These are phyloP conservation scores for Curvularia lunata DNA, from an alignment of 2,329 filamentous ascomycete species.

Conservation along the genomic window DNA sequence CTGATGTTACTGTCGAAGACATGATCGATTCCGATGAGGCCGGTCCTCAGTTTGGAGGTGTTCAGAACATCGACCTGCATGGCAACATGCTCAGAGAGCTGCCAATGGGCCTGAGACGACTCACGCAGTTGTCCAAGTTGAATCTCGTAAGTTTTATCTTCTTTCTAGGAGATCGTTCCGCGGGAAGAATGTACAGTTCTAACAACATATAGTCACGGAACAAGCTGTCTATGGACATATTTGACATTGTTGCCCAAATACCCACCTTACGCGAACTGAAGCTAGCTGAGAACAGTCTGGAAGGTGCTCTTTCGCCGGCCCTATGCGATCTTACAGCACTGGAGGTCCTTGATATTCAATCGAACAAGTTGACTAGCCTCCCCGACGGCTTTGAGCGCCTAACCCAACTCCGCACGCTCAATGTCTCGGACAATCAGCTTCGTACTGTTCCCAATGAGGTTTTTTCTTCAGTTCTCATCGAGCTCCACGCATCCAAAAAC, in stretches of 20 bases:
- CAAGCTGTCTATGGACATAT: slow-evolving; percentile 71
- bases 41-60: slow-evolving; percentile 78
- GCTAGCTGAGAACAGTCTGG: slow-evolving; percentile 60
- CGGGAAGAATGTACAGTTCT: slow-evolving; percentile 10
- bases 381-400: slow-evolving; percentile 72
- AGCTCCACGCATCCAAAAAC: slow-evolving; percentile 79
- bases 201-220: slow-evolving; percentile 72
- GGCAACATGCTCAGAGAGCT: slow-evolving; percentile 77
- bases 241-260: slow-evolving; percentile 78
- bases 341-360: slow-evolving; percentile 80
- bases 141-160: slow-evolving; percentile 69
- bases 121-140: slow-evolving; percentile 76
- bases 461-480: slow-evolving; percentile 71
- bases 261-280: slow-evolving; percentile 76
- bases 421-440: slow-evolving; percentile 80
- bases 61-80: slow-evolving; percentile 84
- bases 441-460: slow-evolving; percentile 72
- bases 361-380: slow-evolving; percentile 76
- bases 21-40: slow-evolving; percentile 67
- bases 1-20: slow-evolving; percentile 65
- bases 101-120: slow-evolving; percentile 75
- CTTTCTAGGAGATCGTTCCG: not conserved
- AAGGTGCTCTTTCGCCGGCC: slow-evolving; percentile 61
- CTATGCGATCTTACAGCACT: slow-evolving; percentile 71
- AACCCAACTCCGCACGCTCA: slow-evolving; percentile 73